Percentiles rank a stretch among this genome's conserved stretches.
These are phyloP conservation scores for Diplodia seriata DNA, from an alignment of 2,329 filamentous ascomycete genomes.

Conservation along the genomic window DNA sequence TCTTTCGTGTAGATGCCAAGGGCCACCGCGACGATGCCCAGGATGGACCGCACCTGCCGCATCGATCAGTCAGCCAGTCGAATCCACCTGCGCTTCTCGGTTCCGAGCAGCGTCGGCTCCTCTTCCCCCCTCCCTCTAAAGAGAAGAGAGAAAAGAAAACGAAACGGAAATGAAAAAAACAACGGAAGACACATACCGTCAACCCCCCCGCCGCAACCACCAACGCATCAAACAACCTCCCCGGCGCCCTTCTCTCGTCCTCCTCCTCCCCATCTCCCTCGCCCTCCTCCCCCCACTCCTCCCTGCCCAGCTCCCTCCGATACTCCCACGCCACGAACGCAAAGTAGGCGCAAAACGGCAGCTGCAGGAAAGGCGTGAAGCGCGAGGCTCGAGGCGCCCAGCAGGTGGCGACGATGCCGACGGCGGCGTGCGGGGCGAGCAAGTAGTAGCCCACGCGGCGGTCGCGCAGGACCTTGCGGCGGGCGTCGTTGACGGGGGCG, in stretches of 20 bases:
- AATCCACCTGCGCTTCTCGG: background rate
- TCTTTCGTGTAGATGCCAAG: background rate
- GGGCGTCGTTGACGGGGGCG: too few relatives aligned
- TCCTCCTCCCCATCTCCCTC: background rate
- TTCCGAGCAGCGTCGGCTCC: background rate
- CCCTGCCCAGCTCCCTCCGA: background rate
- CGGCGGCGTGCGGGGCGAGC: background rate
- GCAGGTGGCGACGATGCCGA: background rate
- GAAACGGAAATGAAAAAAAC: background rate
- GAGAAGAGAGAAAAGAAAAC: background rate
- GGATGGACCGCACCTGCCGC: background rate
- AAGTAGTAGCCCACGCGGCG: background rate
- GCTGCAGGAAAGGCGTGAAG: background rate
- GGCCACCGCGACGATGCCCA: background rate
- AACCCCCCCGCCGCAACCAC: background rate
- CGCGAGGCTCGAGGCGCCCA: background rate
- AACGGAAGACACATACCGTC: background rate
- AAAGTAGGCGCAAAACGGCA: background rate
- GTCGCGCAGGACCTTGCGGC: conserved; percentile 1
- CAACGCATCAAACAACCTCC: conserved; percentile 5
- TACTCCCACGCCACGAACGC: background rate
- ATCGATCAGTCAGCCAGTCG: background rate
- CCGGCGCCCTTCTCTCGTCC: background rate
- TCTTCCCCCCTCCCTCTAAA: background rate
- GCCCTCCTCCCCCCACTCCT: background rate